Evolutionary conservation across 306 rosid species (phyloP).

Genomic region (Heteromeles arbutifolia): DNA sequence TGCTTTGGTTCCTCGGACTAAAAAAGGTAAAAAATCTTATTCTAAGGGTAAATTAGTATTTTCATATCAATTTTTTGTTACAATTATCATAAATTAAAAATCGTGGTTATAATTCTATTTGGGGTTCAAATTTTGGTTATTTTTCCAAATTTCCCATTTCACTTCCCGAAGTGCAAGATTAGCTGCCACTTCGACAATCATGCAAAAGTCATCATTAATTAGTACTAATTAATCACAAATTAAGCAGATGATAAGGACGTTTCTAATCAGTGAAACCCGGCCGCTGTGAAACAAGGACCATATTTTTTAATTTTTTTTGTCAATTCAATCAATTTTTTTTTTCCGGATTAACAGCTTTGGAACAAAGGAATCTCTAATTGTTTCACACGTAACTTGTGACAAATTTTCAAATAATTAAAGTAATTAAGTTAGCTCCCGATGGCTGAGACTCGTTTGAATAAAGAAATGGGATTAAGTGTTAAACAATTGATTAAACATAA

Average conservation of each 20-base stretch:
- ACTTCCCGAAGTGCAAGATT: neutral
- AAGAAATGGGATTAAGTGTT: neutral
- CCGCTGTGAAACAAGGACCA: conserved; percentile 2
- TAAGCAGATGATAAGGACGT: neutral
- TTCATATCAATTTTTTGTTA: too few relatives aligned
- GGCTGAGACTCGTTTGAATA: neutral
- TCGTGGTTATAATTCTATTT: too few relatives aligned
- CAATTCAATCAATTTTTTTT: neutral
- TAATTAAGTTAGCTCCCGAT: neutral
- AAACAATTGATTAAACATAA: neutral
- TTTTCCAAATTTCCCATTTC: too few relatives aligned
- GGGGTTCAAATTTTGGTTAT: too few relatives aligned
- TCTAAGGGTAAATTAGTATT: too few relatives aligned
- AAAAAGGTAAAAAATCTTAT: too few relatives aligned
- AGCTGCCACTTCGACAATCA: neutral
- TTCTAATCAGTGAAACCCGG: neutral
- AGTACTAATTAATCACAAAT: neutral
- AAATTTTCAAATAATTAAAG: conserved; percentile 6
- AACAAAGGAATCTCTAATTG: conserved; percentile 8
- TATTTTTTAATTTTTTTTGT: too few relatives aligned
- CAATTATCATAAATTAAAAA: too few relatives aligned
- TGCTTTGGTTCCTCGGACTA: too few relatives aligned
- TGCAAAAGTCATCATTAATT: neutral
- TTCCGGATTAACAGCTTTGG: neutral
- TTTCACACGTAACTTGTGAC: conserved; percentile 17